Percentiles rank a stretch among this genome's conserved stretches.
These are phyloP conservation scores for Lentithecium fluviatile DNA, from an alignment of 495 filamentous ascomycete species.

Conservation along the genomic window DNA sequence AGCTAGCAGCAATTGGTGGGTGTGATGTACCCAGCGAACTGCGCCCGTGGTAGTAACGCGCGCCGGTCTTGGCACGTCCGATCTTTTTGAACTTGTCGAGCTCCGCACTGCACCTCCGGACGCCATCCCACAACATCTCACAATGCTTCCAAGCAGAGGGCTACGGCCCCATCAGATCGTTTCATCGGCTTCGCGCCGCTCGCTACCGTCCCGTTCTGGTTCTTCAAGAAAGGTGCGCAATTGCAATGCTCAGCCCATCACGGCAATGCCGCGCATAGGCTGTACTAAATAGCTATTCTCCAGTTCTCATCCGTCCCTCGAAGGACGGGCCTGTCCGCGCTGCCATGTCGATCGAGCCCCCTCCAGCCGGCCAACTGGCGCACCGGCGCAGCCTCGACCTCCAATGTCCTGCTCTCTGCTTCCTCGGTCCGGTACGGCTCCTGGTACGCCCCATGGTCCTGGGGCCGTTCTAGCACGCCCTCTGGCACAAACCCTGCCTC, in stretches of 20 bases:
- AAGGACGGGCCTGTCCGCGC: background rate
- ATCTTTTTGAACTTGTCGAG: constrained; percentile 2
- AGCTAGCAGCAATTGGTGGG: no score
- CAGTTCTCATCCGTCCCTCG: constrained; percentile 22
- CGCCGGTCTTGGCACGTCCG: constrained; percentile 14
- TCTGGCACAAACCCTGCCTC: background rate
- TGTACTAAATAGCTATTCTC: background rate
- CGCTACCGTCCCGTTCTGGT: constrained; percentile 4
- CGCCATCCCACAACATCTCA: constrained; percentile 24
- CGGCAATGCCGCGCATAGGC: no score
- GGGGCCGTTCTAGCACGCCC: constrained; percentile 13
- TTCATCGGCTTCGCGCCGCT: background rate
- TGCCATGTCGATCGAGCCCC: constrained; percentile 3
- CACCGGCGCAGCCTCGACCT: constrained; percentile 2
- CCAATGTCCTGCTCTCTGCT: background rate
- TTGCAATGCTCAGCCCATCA: background rate
- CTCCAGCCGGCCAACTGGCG: constrained; percentile 15
- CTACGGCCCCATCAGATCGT: constrained; percentile 24
- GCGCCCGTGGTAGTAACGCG: no score
- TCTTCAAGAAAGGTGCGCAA: constrained; percentile 27
- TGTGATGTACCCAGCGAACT: no score
- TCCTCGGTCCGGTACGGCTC: constrained; percentile 24
- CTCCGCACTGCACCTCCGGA: constrained; percentile 8
- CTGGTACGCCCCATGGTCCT: constrained; percentile 31
- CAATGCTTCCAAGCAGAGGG: constrained; percentile 34